Percentiles rank a stretch among this genome's conserved stretches.
Evolutionary conservation across 192 early-diverging fungal genomes (phyloP).

Genomic region (Anaeromyces robustus): DNA sequence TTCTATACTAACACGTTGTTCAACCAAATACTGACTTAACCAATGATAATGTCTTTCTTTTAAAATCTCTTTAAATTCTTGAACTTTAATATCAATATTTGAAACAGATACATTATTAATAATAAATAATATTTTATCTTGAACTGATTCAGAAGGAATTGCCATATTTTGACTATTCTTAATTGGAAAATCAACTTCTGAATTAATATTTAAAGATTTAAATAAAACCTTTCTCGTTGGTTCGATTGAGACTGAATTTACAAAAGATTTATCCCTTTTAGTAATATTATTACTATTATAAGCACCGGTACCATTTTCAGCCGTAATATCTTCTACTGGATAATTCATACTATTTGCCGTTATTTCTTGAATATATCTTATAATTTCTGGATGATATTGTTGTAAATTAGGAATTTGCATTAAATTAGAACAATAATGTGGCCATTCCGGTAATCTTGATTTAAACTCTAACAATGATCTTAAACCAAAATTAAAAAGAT

Average conservation of each 20-base stretch:
- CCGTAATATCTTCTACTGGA: not conserved
- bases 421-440: slow-evolving; percentile 69
- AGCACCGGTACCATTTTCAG: not conserved
- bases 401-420: slow-evolving; percentile 69
- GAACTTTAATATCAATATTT: slow-evolving; percentile 64
- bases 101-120: slow-evolving; percentile 86
- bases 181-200: slow-evolving; percentile 4
- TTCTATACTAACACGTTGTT: slow-evolving; percentile 88
- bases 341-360: slow-evolving; percentile 4
- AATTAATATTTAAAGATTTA: slow-evolving; percentile 1
- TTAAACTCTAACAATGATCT: slow-evolving; percentile 72
- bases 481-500: slow-evolving; percentile 81
- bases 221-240: not conserved
- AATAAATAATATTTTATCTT: slow-evolving; percentile 93
- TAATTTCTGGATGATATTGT: slow-evolving; percentile 60
- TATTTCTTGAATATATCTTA: slow-evolving; percentile 39
- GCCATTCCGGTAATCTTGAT: slow-evolving; percentile 71
- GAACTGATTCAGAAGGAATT: slow-evolving; percentile 36
- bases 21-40: slow-evolving; percentile 91
- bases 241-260: not conserved
- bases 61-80: slow-evolving; percentile 62
- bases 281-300: not conserved
- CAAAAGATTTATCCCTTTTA: not conserved
- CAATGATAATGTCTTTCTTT: slow-evolving; percentile 50
- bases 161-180: not conserved